Conservation (phyloP, 306 rosid genomes). For the Castanea mollissima region DNA sequence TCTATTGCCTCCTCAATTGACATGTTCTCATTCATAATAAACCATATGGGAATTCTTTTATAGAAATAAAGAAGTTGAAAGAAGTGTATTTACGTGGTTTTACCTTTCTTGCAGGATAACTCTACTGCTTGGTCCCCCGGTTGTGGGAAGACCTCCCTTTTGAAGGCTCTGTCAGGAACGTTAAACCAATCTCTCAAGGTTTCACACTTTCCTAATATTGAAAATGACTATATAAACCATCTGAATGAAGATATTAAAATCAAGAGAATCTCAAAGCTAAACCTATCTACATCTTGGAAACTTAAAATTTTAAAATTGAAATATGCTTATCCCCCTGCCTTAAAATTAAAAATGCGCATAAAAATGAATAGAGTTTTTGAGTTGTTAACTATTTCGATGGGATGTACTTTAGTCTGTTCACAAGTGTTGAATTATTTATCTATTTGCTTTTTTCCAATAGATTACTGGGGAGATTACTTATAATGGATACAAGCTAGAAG, state of each 20-base stretch:
- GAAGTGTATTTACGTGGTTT: not conserved
- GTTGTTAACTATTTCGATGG: not conserved
- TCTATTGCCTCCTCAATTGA: too few relatives aligned
- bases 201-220: not conserved
- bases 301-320: not conserved
- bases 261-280: not conserved
- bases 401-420: not conserved
- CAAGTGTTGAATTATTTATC: not conserved
- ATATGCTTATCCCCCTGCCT: not conserved
- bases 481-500: conserved; percentile 55
- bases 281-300: not conserved
- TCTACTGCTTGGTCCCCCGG: conserved; percentile 50
- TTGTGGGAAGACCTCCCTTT: conserved; percentile 45
- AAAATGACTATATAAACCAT: not conserved
- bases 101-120: conserved; percentile 33
- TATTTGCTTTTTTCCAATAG: conserved; percentile 24
- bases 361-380: not conserved
- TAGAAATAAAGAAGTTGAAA: too few relatives aligned
- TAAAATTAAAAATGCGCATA: not conserved
- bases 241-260: not conserved
- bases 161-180: conserved; percentile 42
- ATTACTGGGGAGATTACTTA: conserved; percentile 49
- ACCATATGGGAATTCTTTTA: too few relatives aligned
- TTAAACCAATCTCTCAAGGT: conserved; percentile 41
- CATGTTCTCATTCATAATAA: too few relatives aligned